Evolutionary conservation across 2,329 filamentous ascomycete genomes (phyloP).

Genomic region (Phaeomoniella chlamydospora): DNA sequence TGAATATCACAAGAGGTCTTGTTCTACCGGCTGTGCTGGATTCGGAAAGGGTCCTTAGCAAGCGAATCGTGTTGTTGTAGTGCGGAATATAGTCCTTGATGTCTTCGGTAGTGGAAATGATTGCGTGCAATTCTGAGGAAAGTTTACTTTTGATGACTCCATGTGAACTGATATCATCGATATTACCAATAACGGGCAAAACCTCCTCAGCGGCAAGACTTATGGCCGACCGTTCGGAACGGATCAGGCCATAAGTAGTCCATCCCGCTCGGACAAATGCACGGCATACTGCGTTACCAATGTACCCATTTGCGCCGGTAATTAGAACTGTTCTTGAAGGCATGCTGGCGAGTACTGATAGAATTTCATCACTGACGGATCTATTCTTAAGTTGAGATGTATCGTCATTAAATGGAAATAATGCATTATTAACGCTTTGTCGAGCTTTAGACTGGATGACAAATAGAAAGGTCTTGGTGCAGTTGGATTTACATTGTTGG

Average conservation of each 20-base stretch:
- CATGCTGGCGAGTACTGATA: too few relatives aligned
- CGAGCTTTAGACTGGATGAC: too few relatives aligned
- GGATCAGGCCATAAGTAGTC: slow-evolving; percentile 29
- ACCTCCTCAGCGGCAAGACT: neutral
- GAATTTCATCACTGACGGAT: too few relatives aligned
- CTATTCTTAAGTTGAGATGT: too few relatives aligned
- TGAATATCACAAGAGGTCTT: slow-evolving; percentile 28
- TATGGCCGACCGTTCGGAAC: slow-evolving; percentile 8
- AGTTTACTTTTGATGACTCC: neutral
- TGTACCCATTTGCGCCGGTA: slow-evolving; percentile 34
- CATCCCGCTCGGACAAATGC: slow-evolving; percentile 32
- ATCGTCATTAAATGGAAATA: too few relatives aligned
- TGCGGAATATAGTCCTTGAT: neutral
- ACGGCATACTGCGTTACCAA: slow-evolving; percentile 29
- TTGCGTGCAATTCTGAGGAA: neutral
- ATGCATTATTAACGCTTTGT: too few relatives aligned
- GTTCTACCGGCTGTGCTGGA: neutral
- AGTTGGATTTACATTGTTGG: too few relatives aligned
- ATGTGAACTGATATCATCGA: neutral
- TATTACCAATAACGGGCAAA: neutral
- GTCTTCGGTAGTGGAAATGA: neutral
- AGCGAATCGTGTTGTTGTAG: neutral
- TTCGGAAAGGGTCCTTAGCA: neutral
- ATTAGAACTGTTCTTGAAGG: slow-evolving; percentile 25
- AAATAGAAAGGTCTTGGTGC: too few relatives aligned